Base-by-base conservation (phyloP, 768 basidiomycete species). In the Tylopilus subfusipes region DNA sequence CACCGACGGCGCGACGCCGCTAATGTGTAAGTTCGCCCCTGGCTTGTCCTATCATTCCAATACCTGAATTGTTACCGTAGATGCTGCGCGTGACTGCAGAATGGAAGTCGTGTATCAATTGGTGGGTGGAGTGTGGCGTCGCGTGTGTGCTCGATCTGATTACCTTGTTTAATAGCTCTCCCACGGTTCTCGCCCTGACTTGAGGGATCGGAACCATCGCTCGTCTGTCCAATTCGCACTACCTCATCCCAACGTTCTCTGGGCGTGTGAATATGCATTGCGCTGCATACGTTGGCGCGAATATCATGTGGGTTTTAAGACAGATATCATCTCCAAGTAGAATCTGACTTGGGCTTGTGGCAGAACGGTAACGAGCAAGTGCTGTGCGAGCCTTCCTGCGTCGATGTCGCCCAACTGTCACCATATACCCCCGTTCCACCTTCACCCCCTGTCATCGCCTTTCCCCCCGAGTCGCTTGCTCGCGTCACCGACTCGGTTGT, bases 81-180 rank as follows among this genome's bases (percentile, higher is more conserved):
- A 91, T 70, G 88, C 89, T 29, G 81, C 86, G 43, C 83, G 89
- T 53, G 89, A 92, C 68, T 82, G 85, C 43, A 80, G 78, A 60
- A 65, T 84, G 39, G 78, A 84, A 50, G 85, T 90, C n/a, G 85
- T 85, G 9, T 76, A 80, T 57, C 72, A 77, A 58, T 72, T 91
- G 70, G 88, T 88, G 68, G 45, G 84, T 69, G 21, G 50, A 42
- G 21, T 22, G 30, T 50, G 53, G 30, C 30, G 39, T 46, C n/a
- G 43, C 50, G 53, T 40, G 53, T 33, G 21, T 38, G 46, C 47
- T 21, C 38, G n/a, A 30, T 57, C 47, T 66, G 27, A 67, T 29
- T 0, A 13, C 16, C 18, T 43, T 42, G 19, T 25, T 49, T 42
- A 21, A 36, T 21, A 72, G 69, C 80, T 91, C 48, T 76, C 75